Evolutionary conservation across 2,329 filamentous ascomycete species (phyloP), one percentile per base, ranked within the genome.

Genomic region (Penicillium decumbens): DNA sequence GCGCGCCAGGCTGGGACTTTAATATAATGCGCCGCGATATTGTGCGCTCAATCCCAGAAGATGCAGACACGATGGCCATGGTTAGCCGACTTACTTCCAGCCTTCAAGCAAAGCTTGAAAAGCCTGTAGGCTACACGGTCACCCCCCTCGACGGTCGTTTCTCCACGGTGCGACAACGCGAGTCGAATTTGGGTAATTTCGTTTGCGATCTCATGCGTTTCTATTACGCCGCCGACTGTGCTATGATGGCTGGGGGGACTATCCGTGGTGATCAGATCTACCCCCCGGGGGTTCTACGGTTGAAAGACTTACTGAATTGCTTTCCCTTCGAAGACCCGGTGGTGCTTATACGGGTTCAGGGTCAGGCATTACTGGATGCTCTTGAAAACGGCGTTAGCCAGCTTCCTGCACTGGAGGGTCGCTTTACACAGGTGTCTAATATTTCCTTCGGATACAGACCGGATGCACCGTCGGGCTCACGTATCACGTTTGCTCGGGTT

Each of bases 241-340:
- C 83, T 27, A 77, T 95, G 54, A 93, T 95, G 84, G 89, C 88
- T 0, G 80, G 87, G 0, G 90, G 90, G 0, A 95, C 90, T 0
- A 89, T 95, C 45, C 81, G 90, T 12, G 90, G 89, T 1, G 90
- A 95, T 63, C 88, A 93, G 67, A 84, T 95, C 28, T 95, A 95
- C 61, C 83, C 89, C 0, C 88, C 89, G 0, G 90, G 90, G 0
- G 76, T 90, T 0, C 73, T 95, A 6, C 77, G 84, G 23, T 73
- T 95, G 51, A 88, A 88, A 62, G 89, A 95, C 61, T 81, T 95
- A n/a, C 81, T 90, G 49, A 87, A 88, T 43, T 95, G 89, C 64
- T 95, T 95, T 58, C 91, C 91, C 0, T 95, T 96, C 60, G 90
- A 95, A 65, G 90, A 95, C 56, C 89, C 90, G 0, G 87, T 91